Evolutionary conservation across 352 stramenopile genomes (phyloP).

Genomic region (Phytophthora pseudosyringae): DNA sequence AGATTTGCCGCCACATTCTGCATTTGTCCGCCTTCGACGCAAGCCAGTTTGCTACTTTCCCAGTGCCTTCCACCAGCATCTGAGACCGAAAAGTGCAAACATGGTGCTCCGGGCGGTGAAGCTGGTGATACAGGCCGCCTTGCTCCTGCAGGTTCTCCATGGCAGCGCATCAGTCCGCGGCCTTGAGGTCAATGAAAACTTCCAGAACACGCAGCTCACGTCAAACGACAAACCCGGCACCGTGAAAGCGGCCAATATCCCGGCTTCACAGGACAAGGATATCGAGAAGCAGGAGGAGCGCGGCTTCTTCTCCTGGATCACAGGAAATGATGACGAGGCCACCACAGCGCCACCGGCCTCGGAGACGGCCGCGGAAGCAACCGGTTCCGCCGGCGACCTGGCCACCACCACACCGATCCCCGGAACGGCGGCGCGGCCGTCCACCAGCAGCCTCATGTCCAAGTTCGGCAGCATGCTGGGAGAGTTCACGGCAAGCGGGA

Average conservation of each 20-base stretch:
- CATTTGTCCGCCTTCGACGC: constrained; percentile 30
- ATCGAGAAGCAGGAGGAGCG: constrained; percentile 24
- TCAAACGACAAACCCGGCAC: constrained; percentile 7
- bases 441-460: constrained; percentile 23
- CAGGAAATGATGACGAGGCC: constrained; percentile 2
- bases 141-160: constrained; percentile 32
- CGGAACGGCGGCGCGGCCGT: constrained; percentile 4
- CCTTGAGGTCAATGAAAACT: constrained; percentile 21
- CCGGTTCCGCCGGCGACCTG: not conserved
- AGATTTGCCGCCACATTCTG: constrained; percentile 37
- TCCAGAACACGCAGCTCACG: constrained; percentile 26
- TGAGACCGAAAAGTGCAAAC: constrained; percentile 22
- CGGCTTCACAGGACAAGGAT: constrained; percentile 11
- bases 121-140: constrained; percentile 17
- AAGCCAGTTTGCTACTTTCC: constrained; percentile 24
- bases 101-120: constrained; percentile 37
- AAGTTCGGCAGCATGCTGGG: constrained; percentile 25
- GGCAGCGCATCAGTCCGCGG: constrained; percentile 10
- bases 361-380: not conserved
- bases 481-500: constrained; percentile 2
- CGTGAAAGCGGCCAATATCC: constrained; percentile 1
- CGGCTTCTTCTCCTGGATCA: constrained; percentile 26
- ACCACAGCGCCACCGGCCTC: not conserved
- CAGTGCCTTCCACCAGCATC: constrained; percentile 6
- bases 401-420: constrained; percentile 28